phyloP scores from a whole-genome alignment of 306 rosid species.

The Arachis hypogaea region DNA sequence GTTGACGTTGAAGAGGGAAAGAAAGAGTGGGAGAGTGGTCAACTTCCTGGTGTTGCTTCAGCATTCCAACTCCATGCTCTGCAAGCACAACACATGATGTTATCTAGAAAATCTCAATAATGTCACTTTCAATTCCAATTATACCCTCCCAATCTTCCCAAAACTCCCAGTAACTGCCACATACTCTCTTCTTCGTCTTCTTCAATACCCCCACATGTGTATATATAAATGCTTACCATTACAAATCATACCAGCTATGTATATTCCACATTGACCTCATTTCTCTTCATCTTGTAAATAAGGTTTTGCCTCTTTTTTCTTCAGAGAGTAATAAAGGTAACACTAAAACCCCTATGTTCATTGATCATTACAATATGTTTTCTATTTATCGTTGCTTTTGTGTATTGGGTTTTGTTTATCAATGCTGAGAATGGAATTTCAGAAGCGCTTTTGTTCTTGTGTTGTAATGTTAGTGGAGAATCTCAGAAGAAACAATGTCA shows the following conservation, averaged over 20 bases:
- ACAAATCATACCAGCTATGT: conserved; percentile 42
- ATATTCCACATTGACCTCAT: conserved; percentile 36
- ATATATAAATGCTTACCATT: conserved; percentile 51
- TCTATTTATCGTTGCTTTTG: conserved; percentile 29
- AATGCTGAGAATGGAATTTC: conserved; percentile 36
- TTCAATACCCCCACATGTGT: conserved; percentile 32
- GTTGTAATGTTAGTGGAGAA: conserved; percentile 30
- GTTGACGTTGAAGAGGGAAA: conserved; percentile 28
- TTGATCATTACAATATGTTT: too few species aligned
- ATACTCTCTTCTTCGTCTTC: conserved; percentile 36
- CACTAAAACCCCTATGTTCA: background rate
- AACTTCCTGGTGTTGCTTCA: conserved; percentile 79
- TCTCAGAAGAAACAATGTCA: conserved; percentile 41
- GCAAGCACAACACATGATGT: conserved; percentile 53
- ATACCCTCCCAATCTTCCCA: conserved; percentile 38
- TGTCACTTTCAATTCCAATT: conserved; percentile 40
- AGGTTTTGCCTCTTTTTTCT: conserved; percentile 47
- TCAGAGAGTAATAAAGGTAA: conserved; percentile 49
- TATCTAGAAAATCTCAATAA: conserved; percentile 45
- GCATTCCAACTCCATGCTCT: conserved; percentile 65
- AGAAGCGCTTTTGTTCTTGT: conserved; percentile 23
- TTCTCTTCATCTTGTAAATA: conserved; percentile 45
- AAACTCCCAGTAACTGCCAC: conserved; percentile 39
- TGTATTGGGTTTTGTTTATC: conserved; percentile 34
- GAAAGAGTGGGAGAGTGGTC: conserved; percentile 82